Conservation (phyloP, 805 yeast genomes). For the Nakazawaea ambrosiae region DNA sequence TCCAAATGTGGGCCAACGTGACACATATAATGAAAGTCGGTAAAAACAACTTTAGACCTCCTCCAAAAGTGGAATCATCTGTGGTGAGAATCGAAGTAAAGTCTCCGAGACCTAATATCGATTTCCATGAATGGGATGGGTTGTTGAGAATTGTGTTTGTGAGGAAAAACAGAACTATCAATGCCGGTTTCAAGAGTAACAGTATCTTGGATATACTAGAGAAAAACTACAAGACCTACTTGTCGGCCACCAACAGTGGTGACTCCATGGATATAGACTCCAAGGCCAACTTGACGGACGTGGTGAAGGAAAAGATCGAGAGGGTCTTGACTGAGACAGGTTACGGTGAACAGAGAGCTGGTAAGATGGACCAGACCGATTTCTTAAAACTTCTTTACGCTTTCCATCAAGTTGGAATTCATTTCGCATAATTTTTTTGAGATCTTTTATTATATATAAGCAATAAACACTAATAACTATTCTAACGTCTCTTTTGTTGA, state of each 20-base stretch:
- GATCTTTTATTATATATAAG: conserved; percentile 12
- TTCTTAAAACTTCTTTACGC: conserved; percentile 81
- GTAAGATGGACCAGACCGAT: conserved; percentile 93
- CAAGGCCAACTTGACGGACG: conserved; percentile 30
- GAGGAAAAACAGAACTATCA: conserved; percentile 85
- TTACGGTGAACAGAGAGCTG: conserved; percentile 78
- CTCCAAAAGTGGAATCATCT: conserved; percentile 96
- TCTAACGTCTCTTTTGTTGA: conserved; percentile 48
- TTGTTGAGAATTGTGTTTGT: conserved; percentile 84
- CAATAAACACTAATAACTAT: conserved; percentile 10
- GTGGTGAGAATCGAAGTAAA: conserved; percentile 93
- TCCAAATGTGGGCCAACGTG: conserved; percentile 99
- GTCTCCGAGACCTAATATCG: conserved; percentile 88
- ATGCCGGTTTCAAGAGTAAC: conserved; percentile 84
- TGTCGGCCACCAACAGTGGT: conserved; percentile 46
- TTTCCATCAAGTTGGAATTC: conserved; percentile 95
- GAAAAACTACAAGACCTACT: conserved; percentile 76
- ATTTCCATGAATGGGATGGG: conserved; percentile 97
- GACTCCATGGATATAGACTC: conserved; percentile 40
- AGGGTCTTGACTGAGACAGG: conserved; percentile 75
- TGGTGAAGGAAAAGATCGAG: conserved; percentile 64
- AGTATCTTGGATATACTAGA: conserved; percentile 78
- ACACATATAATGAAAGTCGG: conserved; percentile 99
- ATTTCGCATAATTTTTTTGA: conserved; percentile 58
- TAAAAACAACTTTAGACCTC: conserved; percentile 92